These are phyloP conservation scores for Russula emetica DNA, from an alignment of 768 basidiomycete genomes.

Conservation along the genomic window DNA sequence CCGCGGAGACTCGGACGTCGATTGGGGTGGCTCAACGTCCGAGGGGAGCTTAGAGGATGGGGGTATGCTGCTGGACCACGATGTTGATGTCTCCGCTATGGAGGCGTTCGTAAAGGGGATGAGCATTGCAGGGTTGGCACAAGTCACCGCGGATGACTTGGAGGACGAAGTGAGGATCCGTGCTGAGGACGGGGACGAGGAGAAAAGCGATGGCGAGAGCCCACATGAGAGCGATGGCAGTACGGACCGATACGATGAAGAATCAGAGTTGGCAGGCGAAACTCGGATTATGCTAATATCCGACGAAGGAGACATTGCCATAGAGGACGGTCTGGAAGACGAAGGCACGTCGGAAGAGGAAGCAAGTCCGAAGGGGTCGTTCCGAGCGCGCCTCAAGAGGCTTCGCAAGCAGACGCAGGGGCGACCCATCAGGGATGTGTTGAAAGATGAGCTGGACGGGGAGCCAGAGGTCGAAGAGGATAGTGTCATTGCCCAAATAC, in stretches of 20 bases:
- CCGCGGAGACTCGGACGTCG: slow-evolving; percentile 61
- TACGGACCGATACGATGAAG: slow-evolving; percentile 26
- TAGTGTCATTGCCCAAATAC: slow-evolving; percentile 32
- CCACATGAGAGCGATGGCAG: slow-evolving; percentile 34
- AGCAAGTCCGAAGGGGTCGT: slow-evolving; percentile 36
- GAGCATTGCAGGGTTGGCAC: slow-evolving; percentile 43
- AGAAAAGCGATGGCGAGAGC: slow-evolving; percentile 33
- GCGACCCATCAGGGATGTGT: slow-evolving; percentile 25
- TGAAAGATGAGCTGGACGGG: slow-evolving; percentile 23
- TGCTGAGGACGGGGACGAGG: slow-evolving; percentile 46
- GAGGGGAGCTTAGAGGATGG: slow-evolving; percentile 34
- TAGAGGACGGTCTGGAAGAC: slow-evolving; percentile 18
- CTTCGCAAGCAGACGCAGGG: slow-evolving; percentile 32
- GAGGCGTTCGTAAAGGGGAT: slow-evolving; percentile 49
- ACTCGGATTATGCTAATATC: slow-evolving; percentile 4
- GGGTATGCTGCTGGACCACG: slow-evolving; percentile 46
- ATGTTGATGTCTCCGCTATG: slow-evolving; percentile 52
- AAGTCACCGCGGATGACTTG: slow-evolving; percentile 65
- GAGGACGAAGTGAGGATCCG: slow-evolving; percentile 49
- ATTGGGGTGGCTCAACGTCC: slow-evolving; percentile 51
- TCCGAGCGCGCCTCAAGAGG: slow-evolving; percentile 37
- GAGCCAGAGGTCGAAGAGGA: slow-evolving; percentile 29
- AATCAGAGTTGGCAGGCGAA: slow-evolving; percentile 26
- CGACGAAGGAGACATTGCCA: neutral
- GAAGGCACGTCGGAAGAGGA: slow-evolving; percentile 38